Evolutionary conservation across 345 rosid genomes (phyloP), one percentile per base, ranked within the genome.

Genomic region (Gossypium mustelinum): DNA sequence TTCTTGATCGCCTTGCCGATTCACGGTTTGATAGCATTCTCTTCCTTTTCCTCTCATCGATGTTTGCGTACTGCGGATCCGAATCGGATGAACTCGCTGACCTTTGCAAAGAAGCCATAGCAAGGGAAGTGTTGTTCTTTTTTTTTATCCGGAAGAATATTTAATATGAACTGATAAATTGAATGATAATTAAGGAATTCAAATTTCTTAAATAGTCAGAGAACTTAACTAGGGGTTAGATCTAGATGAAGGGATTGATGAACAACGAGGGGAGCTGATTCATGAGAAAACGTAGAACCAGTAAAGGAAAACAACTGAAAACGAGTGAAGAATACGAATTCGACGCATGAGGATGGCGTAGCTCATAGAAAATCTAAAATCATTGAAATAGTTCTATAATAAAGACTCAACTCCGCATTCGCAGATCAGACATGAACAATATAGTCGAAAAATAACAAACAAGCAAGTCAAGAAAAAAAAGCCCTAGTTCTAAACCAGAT

Each of bases 291-390:
- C 98, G 85, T 92, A 92, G 43, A 94, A 88, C 87, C 96, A 91
- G 89, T 92, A 94, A 12, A 94, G 93, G 68, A 89, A 94, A 10
- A 89, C 97, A 78, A 94, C 97, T 12, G 98, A 94, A 78, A 93
- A 90, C 4, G 99, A 95, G 79, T 95, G 99, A 18, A 91, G 76
- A 73, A 91, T 79, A 56, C 93, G 89, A 75, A 95, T 81, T 51
- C 92, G 92, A 76, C 90, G 89, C 85, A 87, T 89, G 79, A 83
- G 83, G 50, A 84, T 82, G 12, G 85, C 77, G 80, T 43, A 85
- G 73, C 55, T 90, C 97, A 94, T 86, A 84, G 86, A 87, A 80
- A 78, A 79, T 77, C 85, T 59, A 81, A 76, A 81, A 58, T 75
- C 93, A 89, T 91, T 39, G 79, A 76, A 73, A 2, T 9, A 44